phyloP scores from a whole-genome alignment of 495 filamentous ascomycete species.

The Tetracladium marchalianum region DNA sequence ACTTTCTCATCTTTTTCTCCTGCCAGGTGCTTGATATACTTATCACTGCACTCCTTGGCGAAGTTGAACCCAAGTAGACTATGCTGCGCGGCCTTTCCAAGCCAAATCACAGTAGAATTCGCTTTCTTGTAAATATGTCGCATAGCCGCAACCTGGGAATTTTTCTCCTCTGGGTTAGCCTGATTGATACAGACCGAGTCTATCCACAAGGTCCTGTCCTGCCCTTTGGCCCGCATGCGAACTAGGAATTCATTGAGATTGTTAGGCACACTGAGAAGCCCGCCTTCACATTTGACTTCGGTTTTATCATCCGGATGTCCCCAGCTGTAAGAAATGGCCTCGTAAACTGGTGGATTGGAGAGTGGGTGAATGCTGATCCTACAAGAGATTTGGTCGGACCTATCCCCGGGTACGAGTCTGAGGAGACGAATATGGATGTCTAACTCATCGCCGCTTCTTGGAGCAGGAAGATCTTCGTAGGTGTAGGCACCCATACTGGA shows the following conservation, averaged over 20 bases:
- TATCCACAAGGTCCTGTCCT: slow-evolving; percentile 8
- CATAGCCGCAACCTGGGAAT: background rate
- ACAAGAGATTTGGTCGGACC: background rate
- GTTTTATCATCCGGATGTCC: slow-evolving; percentile 13
- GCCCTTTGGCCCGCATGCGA: slow-evolving; percentile 14
- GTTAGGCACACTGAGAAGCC: slow-evolving; percentile 13
- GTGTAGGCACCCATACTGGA: too few relatives aligned
- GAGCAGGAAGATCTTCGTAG: too few relatives aligned
- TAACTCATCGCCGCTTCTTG: too few relatives aligned
- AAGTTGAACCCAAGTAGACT: background rate
- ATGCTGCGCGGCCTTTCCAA: background rate
- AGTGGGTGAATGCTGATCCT: background rate
- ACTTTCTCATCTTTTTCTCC: too few relatives aligned
- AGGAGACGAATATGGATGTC: background rate
- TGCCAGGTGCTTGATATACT: background rate
- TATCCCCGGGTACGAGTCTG: background rate
- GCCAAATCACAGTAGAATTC: background rate
- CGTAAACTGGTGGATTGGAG: slow-evolving; percentile 15
- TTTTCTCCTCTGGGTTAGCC: slow-evolving; percentile 3
- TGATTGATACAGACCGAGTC: slow-evolving; percentile 18
- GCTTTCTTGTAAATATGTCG: background rate
- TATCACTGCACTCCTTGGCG: too few relatives aligned
- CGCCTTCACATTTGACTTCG: slow-evolving; percentile 16
- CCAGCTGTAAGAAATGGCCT: slow-evolving; percentile 29
- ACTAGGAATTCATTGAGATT: slow-evolving; percentile 21